phyloP scores from a whole-genome alignment of 805 yeast genomes.

The Spathaspora passalidarum region DNA sequence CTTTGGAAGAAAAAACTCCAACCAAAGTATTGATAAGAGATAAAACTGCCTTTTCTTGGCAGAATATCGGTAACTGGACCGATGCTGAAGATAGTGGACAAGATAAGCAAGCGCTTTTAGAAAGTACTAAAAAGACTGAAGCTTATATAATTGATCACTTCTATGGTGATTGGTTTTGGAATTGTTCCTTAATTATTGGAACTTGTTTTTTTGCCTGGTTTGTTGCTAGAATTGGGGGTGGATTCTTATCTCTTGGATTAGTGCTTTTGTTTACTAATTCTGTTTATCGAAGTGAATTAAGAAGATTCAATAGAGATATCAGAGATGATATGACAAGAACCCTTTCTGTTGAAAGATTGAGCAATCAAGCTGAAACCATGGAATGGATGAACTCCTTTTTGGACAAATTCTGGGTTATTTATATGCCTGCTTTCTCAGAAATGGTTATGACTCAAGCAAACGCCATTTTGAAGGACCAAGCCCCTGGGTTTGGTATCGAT shows the following conservation, averaged over 20 bases:
- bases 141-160: conserved; percentile 66
- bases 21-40: conserved; percentile 22
- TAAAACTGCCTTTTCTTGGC: conserved; percentile 39
- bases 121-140: conserved; percentile 40
- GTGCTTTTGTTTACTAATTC: conserved; percentile 62
- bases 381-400: conserved; percentile 77
- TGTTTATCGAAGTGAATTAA: conserved; percentile 67
- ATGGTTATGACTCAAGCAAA: conserved; percentile 71
- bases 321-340: conserved; percentile 74
- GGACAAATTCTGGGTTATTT: conserved; percentile 82
- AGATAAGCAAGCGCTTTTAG: conserved; percentile 25
- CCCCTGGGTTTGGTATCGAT: conserved; percentile 83
- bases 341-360: conserved; percentile 60
- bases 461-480: conserved; percentile 62
- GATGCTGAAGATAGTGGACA: background rate
- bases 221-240: conserved; percentile 60
- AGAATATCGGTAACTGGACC: conserved; percentile 37
- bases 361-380: conserved; percentile 66
- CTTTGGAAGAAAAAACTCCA: background rate
- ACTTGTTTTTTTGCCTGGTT: conserved; percentile 73
- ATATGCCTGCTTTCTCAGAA: conserved; percentile 81
- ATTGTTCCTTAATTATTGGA: conserved; percentile 60
- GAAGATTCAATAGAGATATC: conserved; percentile 71
- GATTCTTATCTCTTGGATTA: conserved; percentile 58
- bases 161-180: conserved; percentile 71